Percentiles rank a stretch among this genome's conserved stretches.
Conservation (phyloP, 2,329 filamentous ascomycete genomes). For the Trichoderma citrinoviride region DNA sequence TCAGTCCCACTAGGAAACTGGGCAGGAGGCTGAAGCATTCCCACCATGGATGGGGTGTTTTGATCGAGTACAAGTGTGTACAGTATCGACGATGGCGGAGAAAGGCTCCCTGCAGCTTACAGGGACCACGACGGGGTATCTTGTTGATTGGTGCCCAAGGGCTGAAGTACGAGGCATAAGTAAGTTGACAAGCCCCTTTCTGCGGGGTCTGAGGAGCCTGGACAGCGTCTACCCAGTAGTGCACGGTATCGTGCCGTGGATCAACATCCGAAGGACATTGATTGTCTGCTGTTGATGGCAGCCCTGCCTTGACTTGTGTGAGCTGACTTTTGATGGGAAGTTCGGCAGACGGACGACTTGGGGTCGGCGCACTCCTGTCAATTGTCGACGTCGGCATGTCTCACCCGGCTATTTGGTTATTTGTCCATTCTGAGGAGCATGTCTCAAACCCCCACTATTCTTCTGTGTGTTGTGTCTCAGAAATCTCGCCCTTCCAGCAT, state of each 20-base stretch:
- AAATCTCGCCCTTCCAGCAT: neutral
- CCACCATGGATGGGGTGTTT: neutral
- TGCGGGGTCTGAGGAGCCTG: neutral
- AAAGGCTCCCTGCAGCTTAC: constrained; percentile 2
- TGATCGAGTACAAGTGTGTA: neutral
- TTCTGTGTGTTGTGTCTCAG: neutral
- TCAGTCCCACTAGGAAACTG: too few species aligned
- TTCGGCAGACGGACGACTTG: neutral
- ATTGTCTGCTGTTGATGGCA: neutral
- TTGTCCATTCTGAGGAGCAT: neutral
- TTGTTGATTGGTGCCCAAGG: too few species aligned
- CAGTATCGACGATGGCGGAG: neutral
- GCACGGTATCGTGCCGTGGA: too few species aligned
- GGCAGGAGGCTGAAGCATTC: too few species aligned
- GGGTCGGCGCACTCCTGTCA: neutral
- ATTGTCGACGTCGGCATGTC: neutral
- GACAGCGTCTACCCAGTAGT: neutral
- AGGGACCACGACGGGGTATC: too few species aligned
- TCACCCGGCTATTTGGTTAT: constrained; percentile 1
- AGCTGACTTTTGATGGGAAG: neutral
- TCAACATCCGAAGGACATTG: neutral
- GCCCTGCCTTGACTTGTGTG: too few species aligned
- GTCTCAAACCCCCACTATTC: constrained; percentile 4
- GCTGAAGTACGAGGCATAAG: too few species aligned
- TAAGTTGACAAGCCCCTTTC: neutral